Conservation (phyloP, 2,329 filamentous ascomycete genomes). For the Cercospora canescens region DNA sequence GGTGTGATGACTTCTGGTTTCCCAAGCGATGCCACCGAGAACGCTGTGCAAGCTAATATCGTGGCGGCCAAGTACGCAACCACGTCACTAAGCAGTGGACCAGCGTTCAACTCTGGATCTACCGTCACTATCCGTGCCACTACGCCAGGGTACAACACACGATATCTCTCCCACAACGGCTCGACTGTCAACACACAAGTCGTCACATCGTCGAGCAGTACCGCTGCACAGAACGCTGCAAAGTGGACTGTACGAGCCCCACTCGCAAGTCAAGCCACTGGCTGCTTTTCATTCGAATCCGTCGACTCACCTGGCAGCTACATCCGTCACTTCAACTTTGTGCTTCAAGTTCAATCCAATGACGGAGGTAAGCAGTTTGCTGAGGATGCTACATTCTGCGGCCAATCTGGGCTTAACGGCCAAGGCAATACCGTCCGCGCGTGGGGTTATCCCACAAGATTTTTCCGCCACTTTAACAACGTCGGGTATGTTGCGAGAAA, state of each 20-base stretch:
- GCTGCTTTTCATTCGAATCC: constrained; percentile 63
- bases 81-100: constrained; percentile 50
- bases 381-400: constrained; percentile 66
- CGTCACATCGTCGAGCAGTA: constrained; percentile 53
- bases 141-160: constrained; percentile 54
- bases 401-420: constrained; percentile 53
- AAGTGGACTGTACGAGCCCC: constrained; percentile 58
- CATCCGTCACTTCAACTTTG: constrained; percentile 58
- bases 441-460: constrained; percentile 63
- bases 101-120: constrained; percentile 49
- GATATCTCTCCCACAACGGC: constrained; percentile 57
- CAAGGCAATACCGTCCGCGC: constrained; percentile 55
- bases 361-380: constrained; percentile 58
- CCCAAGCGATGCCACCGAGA: constrained; percentile 60
- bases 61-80: constrained; percentile 59
- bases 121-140: constrained; percentile 58
- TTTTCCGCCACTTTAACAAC: constrained; percentile 56
- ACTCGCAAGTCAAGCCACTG: constrained; percentile 50
- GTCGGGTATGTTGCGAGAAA: constrained; percentile 53
- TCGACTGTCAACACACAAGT: constrained; percentile 56
- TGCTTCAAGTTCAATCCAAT: constrained; percentile 50
- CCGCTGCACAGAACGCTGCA: constrained; percentile 52
- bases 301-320: constrained; percentile 59
- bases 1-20: constrained; percentile 66
- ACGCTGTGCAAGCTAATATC: constrained; percentile 53